A percentile compares a stretch with the other conserved stretches of the same genome.
These are phyloP conservation scores for Nowakowskiella sp. DNA, from an alignment of 192 early-diverging fungal species.

Conservation along the genomic window DNA sequence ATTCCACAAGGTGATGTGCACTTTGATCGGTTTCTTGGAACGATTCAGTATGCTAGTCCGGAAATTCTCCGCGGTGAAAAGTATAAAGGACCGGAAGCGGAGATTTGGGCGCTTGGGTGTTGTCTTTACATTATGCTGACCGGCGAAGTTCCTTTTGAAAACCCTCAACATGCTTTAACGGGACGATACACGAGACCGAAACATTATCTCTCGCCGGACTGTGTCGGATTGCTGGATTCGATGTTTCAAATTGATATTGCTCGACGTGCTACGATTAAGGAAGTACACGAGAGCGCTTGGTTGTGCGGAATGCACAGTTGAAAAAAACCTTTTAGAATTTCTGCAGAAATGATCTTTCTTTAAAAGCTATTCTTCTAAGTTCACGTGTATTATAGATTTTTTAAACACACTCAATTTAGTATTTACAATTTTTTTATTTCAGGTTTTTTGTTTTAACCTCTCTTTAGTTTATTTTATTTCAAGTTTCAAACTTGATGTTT, in stretches of 20 bases:
- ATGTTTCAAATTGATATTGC: slow-evolving; percentile 58
- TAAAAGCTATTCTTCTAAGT: no score
- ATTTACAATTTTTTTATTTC: no score
- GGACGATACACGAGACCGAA: slow-evolving; percentile 27
- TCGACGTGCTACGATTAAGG: slow-evolving; percentile 50
- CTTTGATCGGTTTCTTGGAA: slow-evolving; percentile 37
- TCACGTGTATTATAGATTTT: no score
- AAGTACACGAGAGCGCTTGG: slow-evolving; percentile 53
- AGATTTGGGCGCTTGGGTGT: slow-evolving; percentile 52
- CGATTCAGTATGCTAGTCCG: slow-evolving; percentile 44
- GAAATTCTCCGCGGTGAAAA: slow-evolving; percentile 43
- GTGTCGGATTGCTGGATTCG: slow-evolving; percentile 48
- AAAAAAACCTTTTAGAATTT: no score
- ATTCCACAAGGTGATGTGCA: slow-evolving; percentile 11
- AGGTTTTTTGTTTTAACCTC: no score
- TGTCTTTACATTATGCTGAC: slow-evolving; percentile 50
- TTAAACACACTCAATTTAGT: no score
- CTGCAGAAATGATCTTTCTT: no score
- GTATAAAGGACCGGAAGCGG: slow-evolving; percentile 42
- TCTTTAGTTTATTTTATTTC: no score
- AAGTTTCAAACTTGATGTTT: no score
- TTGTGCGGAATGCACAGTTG: no score
- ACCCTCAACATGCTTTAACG: slow-evolving; percentile 13
- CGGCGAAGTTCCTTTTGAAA: slow-evolving; percentile 40
- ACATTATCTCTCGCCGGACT: slow-evolving; percentile 35